A percentile compares a stretch with the other conserved stretches of the same genome.
phyloP scores from a whole-genome alignment of 208 protist species.

The Leishmania lainsoni region DNA sequence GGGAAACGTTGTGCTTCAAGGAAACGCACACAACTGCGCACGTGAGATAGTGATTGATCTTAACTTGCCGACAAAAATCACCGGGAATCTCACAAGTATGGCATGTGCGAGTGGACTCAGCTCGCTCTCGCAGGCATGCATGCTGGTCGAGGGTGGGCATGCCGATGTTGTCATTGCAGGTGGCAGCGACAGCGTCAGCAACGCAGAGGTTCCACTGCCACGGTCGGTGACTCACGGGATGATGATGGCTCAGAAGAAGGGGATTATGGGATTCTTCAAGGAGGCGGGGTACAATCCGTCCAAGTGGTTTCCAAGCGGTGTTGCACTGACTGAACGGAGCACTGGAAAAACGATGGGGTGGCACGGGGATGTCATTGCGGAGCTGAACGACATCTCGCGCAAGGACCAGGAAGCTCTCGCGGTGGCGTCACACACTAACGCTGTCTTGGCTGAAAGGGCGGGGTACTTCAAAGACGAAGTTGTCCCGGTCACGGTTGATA shows the following conservation, averaged over 20 bases:
- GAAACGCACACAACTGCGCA: slow-evolving; percentile 74
- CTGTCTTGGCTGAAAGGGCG: slow-evolving; percentile 56
- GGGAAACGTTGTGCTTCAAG: slow-evolving; percentile 90
- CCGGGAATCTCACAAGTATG: slow-evolving; percentile 76
- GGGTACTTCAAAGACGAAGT: slow-evolving; percentile 83
- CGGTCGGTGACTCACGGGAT: slow-evolving; percentile 51
- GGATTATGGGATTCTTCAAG: slow-evolving; percentile 52
- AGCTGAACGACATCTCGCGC: slow-evolving; percentile 74
- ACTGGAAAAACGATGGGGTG: slow-evolving; percentile 92
- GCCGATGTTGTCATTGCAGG: slow-evolving; percentile 86
- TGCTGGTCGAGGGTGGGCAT: slow-evolving; percentile 76
- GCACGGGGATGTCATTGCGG: slow-evolving; percentile 84
- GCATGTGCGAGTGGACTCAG: slow-evolving; percentile 83
- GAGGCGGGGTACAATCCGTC: slow-evolving; percentile 67
- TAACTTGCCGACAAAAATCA: slow-evolving; percentile 74
- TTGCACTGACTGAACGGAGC: slow-evolving; percentile 67
- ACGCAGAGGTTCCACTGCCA: slow-evolving; percentile 68
- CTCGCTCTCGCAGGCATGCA: slow-evolving; percentile 73
- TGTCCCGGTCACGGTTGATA: slow-evolving; percentile 45
- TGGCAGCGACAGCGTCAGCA: slow-evolving; percentile 87
- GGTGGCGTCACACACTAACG: slow-evolving; percentile 68
- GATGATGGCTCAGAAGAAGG: slow-evolving; percentile 60
- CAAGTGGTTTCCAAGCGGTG: slow-evolving; percentile 66
- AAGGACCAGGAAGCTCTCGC: slow-evolving; percentile 78
- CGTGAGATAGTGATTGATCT: slow-evolving; percentile 87